Evolutionary conservation across 2,329 filamentous ascomycete genomes (phyloP).

Genomic region (Lasiodiplodia hormozganensis): DNA sequence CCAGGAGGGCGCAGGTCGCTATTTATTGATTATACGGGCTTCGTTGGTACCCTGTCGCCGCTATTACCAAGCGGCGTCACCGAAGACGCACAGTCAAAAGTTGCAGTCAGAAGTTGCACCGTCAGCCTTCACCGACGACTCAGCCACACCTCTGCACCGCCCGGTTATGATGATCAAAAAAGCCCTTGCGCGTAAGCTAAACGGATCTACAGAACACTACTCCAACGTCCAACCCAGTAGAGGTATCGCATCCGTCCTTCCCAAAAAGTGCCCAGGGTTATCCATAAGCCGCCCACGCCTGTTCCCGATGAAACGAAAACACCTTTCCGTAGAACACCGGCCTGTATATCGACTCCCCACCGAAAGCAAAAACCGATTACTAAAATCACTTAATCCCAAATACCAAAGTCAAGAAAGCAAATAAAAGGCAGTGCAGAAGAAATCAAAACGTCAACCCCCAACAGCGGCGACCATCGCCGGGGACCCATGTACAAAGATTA

Average conservation of each 20-base stretch:
- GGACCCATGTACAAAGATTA: conserved; percentile 28
- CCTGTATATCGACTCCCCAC: conserved; percentile 18
- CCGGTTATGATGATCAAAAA: neutral
- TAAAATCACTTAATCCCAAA: neutral
- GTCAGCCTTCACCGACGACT: conserved; percentile 4
- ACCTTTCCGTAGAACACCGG: conserved; percentile 4
- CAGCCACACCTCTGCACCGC: conserved; percentile 26
- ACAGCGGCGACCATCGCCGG: neutral
- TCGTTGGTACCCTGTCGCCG: conserved; percentile 1
- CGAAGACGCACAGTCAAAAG: conserved; percentile 10
- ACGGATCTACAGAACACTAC: conserved; percentile 24
- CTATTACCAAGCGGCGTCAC: conserved; percentile 22
- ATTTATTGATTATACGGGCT: neutral
- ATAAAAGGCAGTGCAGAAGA: neutral
- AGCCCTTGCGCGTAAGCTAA: conserved; percentile 20
- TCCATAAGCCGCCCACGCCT: conserved; percentile 15
- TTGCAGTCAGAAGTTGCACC: neutral
- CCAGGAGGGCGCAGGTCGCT: neutral
- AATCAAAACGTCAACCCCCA: conserved; percentile 1
- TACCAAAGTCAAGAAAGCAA: neutral
- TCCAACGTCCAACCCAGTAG: conserved; percentile 18
- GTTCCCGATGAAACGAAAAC: conserved; percentile 9
- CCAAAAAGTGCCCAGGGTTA: conserved; percentile 15
- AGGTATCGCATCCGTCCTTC: conserved; percentile 28
- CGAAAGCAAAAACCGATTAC: neutral